Evolutionary conservation across 2,329 filamentous ascomycete genomes (phyloP).

Genomic region (Colletotrichum sp.): DNA sequence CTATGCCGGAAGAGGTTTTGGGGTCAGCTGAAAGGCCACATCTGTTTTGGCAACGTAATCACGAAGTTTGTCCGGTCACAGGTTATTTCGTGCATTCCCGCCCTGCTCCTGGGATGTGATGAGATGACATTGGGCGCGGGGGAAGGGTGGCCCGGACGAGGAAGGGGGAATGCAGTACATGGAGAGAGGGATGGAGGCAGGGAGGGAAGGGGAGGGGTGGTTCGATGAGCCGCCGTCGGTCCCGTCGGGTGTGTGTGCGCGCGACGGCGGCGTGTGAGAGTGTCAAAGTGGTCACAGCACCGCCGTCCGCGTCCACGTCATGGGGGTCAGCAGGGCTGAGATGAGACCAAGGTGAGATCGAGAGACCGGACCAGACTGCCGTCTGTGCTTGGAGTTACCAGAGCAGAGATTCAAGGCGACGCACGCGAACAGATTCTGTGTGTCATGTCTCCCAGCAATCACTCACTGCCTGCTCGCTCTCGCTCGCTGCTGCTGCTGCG

Average conservation of each 20-base stretch:
- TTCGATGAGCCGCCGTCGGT: neutral
- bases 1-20: conserved; percentile 29
- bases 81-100: neutral
- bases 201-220: neutral
- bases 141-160: neutral
- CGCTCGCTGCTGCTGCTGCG: neutral
- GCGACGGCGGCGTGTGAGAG: neutral
- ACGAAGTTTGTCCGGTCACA: neutral
- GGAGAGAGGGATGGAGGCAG: neutral
- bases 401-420: neutral
- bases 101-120: conserved; percentile 1
- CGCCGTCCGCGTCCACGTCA: neutral
- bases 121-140: neutral
- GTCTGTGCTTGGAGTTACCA: neutral
- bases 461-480: neutral
- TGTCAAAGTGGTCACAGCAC: neutral
- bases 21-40: neutral
- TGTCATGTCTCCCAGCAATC: neutral
- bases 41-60: neutral
- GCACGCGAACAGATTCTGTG: neutral
- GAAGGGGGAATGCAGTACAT: neutral
- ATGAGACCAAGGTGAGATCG: conserved; percentile 11
- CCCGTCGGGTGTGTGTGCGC: neutral
- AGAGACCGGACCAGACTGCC: neutral
- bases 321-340: conserved; percentile 12